Conservation (phyloP, 2,329 filamentous ascomycete genomes). For the Hymenoscyphus infarciens region DNA sequence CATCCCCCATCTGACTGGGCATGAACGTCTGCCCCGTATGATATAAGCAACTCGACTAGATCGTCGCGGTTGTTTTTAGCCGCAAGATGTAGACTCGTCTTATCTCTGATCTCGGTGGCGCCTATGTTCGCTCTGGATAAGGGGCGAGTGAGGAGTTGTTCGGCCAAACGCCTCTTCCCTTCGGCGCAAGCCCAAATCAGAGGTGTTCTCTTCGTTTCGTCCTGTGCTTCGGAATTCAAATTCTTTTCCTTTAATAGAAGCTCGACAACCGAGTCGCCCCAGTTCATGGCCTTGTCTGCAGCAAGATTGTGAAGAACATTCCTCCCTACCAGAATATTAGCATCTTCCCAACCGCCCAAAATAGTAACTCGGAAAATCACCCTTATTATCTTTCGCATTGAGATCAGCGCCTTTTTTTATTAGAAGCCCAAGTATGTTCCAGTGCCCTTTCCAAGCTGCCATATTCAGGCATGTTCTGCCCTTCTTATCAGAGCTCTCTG, state of each 20-base stretch:
- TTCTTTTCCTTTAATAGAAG: constrained; percentile 22
- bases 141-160: constrained; percentile 23
- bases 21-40: constrained; percentile 19
- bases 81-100: constrained; percentile 27
- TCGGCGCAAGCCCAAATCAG: constrained; percentile 31
- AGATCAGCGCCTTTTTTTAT: constrained; percentile 27
- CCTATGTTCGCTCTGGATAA: constrained; percentile 21
- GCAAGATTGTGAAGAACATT: constrained; percentile 31
- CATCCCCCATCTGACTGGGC: constrained; percentile 25
- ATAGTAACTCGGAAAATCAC: background rate
- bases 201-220: constrained; percentile 23
- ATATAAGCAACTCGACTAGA: constrained; percentile 27
- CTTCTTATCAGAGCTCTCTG: constrained; percentile 28
- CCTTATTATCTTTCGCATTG: constrained; percentile 20
- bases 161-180: constrained; percentile 26
- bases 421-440: constrained; percentile 25
- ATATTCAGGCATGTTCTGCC: constrained; percentile 29
- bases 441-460: constrained; percentile 30
- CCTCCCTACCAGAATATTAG: constrained; percentile 12
- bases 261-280: constrained; percentile 28
- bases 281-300: constrained; percentile 27
- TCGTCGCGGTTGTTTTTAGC: constrained; percentile 24
- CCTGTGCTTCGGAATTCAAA: constrained; percentile 24
- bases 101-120: constrained; percentile 26
- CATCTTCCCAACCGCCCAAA: background rate